Evolutionary conservation across 1,284 basidiomycete species (phyloP).

Genomic region (Prillingera fragicola): DNA sequence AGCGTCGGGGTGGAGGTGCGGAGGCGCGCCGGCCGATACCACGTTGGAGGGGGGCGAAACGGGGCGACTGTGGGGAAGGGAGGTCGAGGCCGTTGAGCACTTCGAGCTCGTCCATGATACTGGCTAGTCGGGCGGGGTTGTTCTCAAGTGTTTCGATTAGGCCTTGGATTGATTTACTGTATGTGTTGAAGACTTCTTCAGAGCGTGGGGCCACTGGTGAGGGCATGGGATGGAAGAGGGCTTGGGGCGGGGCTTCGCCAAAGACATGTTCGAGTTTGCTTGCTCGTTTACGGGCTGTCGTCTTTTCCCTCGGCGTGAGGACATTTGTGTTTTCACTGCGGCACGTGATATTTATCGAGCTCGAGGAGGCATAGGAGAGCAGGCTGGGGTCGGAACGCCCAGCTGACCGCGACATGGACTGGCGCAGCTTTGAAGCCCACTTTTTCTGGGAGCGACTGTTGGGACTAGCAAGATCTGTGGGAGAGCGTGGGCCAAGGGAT

Average conservation of each 20-base stretch:
- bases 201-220: not conserved
- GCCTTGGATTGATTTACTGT: conserved; percentile 25
- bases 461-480: no score
- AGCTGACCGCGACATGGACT: no score
- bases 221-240: conserved; percentile 15
- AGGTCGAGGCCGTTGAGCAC: not conserved
- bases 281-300: conserved; percentile 22
- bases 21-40: conserved; percentile 1
- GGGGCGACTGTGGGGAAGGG: not conserved
- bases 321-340: no score
- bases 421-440: no score
- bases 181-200: conserved; percentile 13
- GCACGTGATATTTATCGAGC: no score
- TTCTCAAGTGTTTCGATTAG: conserved; percentile 33
- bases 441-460: no score
- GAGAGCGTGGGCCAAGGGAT: no score
- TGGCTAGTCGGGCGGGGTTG: conserved; percentile 23
- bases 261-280: conserved; percentile 35
- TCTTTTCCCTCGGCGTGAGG: conserved; percentile 2
- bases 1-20: conserved; percentile 6
- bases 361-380: no score
- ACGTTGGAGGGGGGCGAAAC: no score
- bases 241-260: conserved; percentile 26
- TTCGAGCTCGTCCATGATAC: conserved; percentile 29
- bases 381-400: no score